Percentiles rank a stretch among this genome's conserved stretches.
These are phyloP conservation scores for Candida nanaspora DNA, from an alignment of 805 yeast species.

Conservation along the genomic window DNA sequence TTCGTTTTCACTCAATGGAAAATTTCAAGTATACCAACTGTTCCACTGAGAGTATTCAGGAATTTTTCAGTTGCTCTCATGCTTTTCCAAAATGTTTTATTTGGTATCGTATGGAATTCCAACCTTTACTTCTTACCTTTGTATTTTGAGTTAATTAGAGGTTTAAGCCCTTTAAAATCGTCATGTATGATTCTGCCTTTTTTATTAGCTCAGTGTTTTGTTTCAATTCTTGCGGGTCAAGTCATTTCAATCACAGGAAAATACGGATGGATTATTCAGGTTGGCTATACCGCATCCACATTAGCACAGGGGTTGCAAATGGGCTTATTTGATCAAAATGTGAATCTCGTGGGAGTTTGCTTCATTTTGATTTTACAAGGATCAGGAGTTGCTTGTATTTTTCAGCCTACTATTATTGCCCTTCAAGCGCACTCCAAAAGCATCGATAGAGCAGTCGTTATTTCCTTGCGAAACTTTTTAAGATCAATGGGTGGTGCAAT, in stretches of 20 bases:
- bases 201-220: constrained; percentile 34
- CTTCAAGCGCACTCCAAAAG: constrained; percentile 43
- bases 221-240: constrained; percentile 38
- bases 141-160: constrained; percentile 40
- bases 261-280: constrained; percentile 32
- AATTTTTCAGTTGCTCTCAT: constrained; percentile 28
- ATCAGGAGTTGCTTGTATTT: constrained; percentile 39
- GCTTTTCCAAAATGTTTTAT: constrained; percentile 33
- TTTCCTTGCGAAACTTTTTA: constrained; percentile 47
- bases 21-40: constrained; percentile 43
- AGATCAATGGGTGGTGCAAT: constrained; percentile 60
- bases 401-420: constrained; percentile 52
- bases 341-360: constrained; percentile 27
- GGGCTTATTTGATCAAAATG: constrained; percentile 21
- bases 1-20: constrained; percentile 47
- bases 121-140: constrained; percentile 42
- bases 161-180: constrained; percentile 29
- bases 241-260: constrained; percentile 36
- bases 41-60: constrained; percentile 40
- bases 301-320: constrained; percentile 33
- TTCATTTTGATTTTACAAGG: constrained; percentile 32
- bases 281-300: constrained; percentile 35
- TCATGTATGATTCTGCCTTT: constrained; percentile 37
- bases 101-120: constrained; percentile 42
- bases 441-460: constrained; percentile 51